A percentile compares a stretch with the other conserved stretches of the same genome.
These are phyloP conservation scores for Botrytis squamosa DNA, from an alignment of 2,329 filamentous ascomycete species.

Conservation along the genomic window DNA sequence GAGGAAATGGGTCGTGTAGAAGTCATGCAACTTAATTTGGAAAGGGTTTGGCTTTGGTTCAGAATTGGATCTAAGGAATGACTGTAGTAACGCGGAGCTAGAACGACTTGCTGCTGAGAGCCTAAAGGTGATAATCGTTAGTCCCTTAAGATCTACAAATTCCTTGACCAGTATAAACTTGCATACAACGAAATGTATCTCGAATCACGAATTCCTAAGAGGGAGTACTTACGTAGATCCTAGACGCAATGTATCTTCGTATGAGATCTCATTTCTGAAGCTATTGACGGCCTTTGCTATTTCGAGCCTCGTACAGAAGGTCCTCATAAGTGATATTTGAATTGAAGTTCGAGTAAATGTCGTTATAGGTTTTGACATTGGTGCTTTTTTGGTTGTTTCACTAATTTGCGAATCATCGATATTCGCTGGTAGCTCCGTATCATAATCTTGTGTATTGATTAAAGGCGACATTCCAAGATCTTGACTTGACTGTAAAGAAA, in stretches of 20 bases:
- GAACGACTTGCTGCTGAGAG: constrained; percentile 8
- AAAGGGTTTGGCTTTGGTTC: constrained; percentile 16
- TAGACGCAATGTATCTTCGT: constrained; percentile 48
- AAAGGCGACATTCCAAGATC: constrained; percentile 52
- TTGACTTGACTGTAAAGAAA: constrained; percentile 51
- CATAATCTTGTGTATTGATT: constrained; percentile 48
- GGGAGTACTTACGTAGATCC: constrained; percentile 41
- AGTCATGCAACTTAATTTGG: constrained; percentile 49
- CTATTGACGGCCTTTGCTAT: constrained; percentile 50
- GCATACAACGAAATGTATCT: not conserved
- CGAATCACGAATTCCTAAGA: constrained; percentile 30
- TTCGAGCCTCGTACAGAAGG: constrained; percentile 46
- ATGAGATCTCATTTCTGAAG: constrained; percentile 45
- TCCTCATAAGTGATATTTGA: constrained; percentile 47
- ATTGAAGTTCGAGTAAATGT: constrained; percentile 51
- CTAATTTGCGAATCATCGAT: constrained; percentile 52
- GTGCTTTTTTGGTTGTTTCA: constrained; percentile 38
- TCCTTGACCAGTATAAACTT: not conserved
- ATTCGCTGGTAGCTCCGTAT: constrained; percentile 50
- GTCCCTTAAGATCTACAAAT: not conserved
- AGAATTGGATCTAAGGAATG: constrained; percentile 4
- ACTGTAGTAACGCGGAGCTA: constrained; percentile 7
- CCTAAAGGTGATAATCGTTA: not conserved
- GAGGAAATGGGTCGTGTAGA: constrained; percentile 53
- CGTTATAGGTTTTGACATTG: constrained; percentile 30